Evolutionary conservation across 1,139 yeast species (phyloP), one percentile per base, ranked within the genome.

Genomic region (Hyphopichia pseudoburtonii): DNA sequence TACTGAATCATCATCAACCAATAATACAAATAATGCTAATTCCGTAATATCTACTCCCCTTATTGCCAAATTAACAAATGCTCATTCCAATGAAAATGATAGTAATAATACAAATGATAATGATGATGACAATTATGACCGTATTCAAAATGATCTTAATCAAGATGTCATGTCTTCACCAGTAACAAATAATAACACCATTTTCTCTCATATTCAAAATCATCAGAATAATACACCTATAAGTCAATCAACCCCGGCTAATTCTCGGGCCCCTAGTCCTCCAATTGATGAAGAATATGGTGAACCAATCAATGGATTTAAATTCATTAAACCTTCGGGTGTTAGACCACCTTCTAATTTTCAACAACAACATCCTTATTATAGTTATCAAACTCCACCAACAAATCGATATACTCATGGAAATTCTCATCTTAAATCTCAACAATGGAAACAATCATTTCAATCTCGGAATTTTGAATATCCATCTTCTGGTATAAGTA

Each of bases 171-270:
- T 22, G 22, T 28, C 37, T 5, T 33, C 38, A 11, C 39, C 44
- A 2, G 5, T 27, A 5, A 23, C 26, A 23, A 23, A 23, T 11
- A 27, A 27, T 27, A 38, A 44, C 7, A 39, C 45, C 4, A 28
- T 39, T 11, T 38, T 39, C 27, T 37, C 48, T 6, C 14, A n/a
- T 16, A 10, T 21, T 16, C 38, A 27, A 6, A 31, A 25, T 23
- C 37, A 36, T 5, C 43, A 55, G n/a, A n/a, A n/a, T 30, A 49
- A 57, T 4, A 61, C 64, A 1, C 68, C 68, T 1, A 61, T 63
- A n/a, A 59, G 66, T 1, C 66, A 61, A 39, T 60, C 66, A 2
- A 63, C 69, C 0, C 69, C 69, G 3, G 54, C 67, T 11, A 62
- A 63, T 39, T 59, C 64, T 16, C 39, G 65, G 27, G 54, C 58